Base-by-base conservation (phyloP, 768 basidiomycete genomes). In the Naganishia friedmannii region DNA sequence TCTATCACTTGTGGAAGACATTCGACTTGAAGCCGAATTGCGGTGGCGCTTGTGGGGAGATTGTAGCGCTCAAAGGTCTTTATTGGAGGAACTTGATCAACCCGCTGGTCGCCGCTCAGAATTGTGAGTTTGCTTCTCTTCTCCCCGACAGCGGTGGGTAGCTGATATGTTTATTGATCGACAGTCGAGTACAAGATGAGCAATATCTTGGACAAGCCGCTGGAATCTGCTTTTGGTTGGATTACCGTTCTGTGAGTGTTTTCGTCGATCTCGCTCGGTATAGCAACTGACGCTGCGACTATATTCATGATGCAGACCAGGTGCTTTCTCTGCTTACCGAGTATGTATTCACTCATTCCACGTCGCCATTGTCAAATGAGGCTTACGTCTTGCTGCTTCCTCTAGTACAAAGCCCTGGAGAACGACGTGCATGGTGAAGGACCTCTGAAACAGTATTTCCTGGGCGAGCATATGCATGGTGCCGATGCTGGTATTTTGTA, bases 11-110 rank as follows among this genome's bases (percentile, higher is more conserved):
- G 10, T 98, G 95, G 95, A 97, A 97, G 82, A 87, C 90, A 0
- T 95, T 96, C 73, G 79, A 83, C 69, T 80, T 93, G 71, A 77
- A 78, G 60, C 78, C 78, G 1, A 96, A 90, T 70, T 92, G 97
- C 17, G 94, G 87, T 13, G 95, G 94, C 21, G 94, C 95, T 6
- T 98, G 95, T 79, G 95, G 95, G n/a, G 95, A 98, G 82, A 93
- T 95, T 77, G 90, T 91, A 12, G 88, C 85, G 17, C 90, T 93
- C 82, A 97, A 97, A 80, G 95, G 94, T 71, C 88, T 88, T 82
- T 88, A 89, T 71, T 93, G 93, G 90, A 85, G 84, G 21, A 85
- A 86, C 26, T 83, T 92, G 65, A 74, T 92, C 71, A 97, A 96
- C 77, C 93, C 93, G 0, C 83, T 96, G 10, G 82, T 94, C 4